These are phyloP conservation scores for Auricularia heimuer DNA, from an alignment of 768 basidiomycete genomes.

Conservation along the genomic window DNA sequence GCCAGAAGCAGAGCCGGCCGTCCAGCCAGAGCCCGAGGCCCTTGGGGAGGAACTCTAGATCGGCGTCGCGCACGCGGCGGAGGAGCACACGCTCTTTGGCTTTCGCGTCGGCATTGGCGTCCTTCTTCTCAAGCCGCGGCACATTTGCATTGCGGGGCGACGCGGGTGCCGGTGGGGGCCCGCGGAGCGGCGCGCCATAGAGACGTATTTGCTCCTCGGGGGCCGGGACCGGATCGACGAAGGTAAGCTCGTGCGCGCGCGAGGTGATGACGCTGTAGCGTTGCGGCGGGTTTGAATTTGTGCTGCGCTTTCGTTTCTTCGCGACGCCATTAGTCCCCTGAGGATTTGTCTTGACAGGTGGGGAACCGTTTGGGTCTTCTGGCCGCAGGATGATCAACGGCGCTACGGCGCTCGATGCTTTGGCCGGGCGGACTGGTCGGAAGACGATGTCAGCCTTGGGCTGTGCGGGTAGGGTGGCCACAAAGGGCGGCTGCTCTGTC, in stretches of 20 bases:
- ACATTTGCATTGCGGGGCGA: background rate
- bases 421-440: too few relatives aligned
- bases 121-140: background rate
- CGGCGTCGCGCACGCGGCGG: background rate
- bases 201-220: background rate
- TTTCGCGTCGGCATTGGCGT: background rate
- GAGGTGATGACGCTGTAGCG: background rate
- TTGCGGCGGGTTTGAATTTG: background rate
- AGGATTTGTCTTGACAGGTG: too few relatives aligned
- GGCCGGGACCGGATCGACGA: background rate
- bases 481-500: background rate
- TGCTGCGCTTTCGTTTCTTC: background rate
- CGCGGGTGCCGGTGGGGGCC: background rate
- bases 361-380: too few relatives aligned
- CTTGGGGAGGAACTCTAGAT: background rate
- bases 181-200: background rate
- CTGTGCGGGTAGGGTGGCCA: background rate
- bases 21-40: background rate
- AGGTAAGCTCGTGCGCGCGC: background rate
- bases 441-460: too few relatives aligned
- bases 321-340: too few relatives aligned
- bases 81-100: background rate
- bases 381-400: too few relatives aligned
- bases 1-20: background rate
- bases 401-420: too few relatives aligned